Conservation (phyloP, 2,329 filamentous ascomycete genomes). For the Hypoxylon sp. region DNA sequence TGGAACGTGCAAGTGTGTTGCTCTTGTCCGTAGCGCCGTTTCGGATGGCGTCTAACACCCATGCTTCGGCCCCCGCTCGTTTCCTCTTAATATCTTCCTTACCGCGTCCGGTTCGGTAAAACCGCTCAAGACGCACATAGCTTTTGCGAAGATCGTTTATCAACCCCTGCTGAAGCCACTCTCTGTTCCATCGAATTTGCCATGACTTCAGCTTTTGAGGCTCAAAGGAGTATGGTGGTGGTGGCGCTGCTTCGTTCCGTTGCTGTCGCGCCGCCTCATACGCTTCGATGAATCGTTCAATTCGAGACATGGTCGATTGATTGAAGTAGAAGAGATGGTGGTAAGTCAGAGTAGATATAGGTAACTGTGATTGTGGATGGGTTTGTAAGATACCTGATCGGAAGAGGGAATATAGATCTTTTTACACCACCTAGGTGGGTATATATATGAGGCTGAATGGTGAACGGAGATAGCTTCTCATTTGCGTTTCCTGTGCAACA, state of each 20-base stretch:
- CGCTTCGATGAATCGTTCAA: neutral
- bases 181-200: conserved; percentile 1
- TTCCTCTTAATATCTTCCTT: neutral
- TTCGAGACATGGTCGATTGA: neutral
- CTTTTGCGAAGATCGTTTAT: neutral
- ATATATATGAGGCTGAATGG: neutral
- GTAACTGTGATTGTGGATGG: neutral
- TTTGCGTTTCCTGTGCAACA: neutral
- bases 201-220: neutral
- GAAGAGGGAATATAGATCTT: neutral
- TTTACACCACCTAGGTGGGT: neutral
- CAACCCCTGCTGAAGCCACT: neutral
- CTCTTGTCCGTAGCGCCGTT: neutral
- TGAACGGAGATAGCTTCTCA: neutral
- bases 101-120: neutral
- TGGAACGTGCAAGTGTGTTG: neutral
- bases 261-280: neutral
- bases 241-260: neutral
- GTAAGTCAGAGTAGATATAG: neutral
- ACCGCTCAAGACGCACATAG: neutral
- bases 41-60: neutral
- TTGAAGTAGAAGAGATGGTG: neutral
- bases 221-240: neutral
- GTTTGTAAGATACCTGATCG: neutral
- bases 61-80: neutral